Base-by-base conservation (phyloP, 2,329 filamentous ascomycete species). In the Neobulgaria alba region DNA sequence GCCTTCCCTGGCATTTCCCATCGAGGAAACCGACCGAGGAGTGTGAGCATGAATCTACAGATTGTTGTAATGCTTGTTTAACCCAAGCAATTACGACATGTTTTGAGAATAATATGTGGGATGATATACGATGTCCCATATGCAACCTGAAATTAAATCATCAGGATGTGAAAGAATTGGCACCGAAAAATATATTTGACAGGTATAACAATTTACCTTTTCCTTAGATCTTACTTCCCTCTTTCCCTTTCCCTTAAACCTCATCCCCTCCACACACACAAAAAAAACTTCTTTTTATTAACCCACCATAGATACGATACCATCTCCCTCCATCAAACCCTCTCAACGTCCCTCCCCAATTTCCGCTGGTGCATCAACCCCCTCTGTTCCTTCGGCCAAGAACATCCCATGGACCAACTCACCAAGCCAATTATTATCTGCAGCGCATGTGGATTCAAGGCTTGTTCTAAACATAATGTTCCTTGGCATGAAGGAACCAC, bases 331-430 rank as follows among this genome's bases (percentile, higher is more conserved):
- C 47, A 45, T n/a, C 38, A 35, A 3, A 26, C 39, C 10, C 34
- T 44, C 10, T 40, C 46, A 15, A 15, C 9, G 3, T 18, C 43
- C 16, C 18, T 49, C 12, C 46, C 47, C 4, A 48, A 41, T 16
- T 51, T 49, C 33, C 38, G 45, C 19, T 46, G 42, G 38, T 51
- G 49, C 30, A 23, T 46, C 18, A 45, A 44, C 5, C 45, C 44
- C 10, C 20, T 20, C 29, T 51, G 49, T 33, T 21, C 34, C 2
- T 47, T 45, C 17, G 47, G 49, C 9, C 47, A 49, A 38, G 45
- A 48, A 32, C 44, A 51, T 16, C 38, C 41, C 5, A 23, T 33
- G 2, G 33, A 33, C 5, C 30, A 33, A 2, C 17, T 20, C 9
- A 14, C 40, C 4, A 17, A 43, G 7, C 39, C 41, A 4, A 41